A percentile compares a stretch with the other conserved stretches of the same genome.
Conservation (phyloP, 139 green algal genomes). For the Ostreobium quekettii region DNA sequence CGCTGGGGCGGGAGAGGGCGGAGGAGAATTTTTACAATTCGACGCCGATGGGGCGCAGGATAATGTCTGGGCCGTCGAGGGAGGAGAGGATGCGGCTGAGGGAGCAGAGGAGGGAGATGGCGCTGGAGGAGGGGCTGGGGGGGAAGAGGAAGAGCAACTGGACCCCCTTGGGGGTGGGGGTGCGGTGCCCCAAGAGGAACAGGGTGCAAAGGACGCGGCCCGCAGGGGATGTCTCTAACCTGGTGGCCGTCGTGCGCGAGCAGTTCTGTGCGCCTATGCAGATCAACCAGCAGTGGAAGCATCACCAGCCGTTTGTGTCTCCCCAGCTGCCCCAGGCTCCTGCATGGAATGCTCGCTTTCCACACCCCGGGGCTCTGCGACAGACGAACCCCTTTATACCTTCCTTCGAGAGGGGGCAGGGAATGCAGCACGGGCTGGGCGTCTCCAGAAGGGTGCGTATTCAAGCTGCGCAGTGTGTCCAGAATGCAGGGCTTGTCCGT, state of each 20-base stretch:
- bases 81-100: slow-evolving; percentile 26
- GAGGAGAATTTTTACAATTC: background rate
- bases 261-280: no score
- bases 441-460: background rate
- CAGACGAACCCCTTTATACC: no score
- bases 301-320: no score
- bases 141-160: background rate
- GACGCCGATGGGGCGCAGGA: background rate
- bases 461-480: slow-evolving; percentile 13
- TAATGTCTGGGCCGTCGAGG: background rate
- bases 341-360: no score
- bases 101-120: slow-evolving; percentile 2
- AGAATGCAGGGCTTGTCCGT: background rate
- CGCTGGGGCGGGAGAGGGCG: background rate
- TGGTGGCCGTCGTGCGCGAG: background rate
- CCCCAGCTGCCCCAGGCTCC: no score
- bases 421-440: no score
- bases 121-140: slow-evolving; percentile 7
- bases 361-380: no score
- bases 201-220: background rate
- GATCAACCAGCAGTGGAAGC: no score
- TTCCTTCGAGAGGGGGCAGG: no score
- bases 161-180: background rate
- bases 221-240: background rate
- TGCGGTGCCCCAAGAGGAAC: background rate